Percentiles rank a stretch among this genome's conserved stretches.
These are phyloP conservation scores for Hyaloraphidium curvatum DNA, from an alignment of 192 early-diverging fungal genomes.

Conservation along the genomic window DNA sequence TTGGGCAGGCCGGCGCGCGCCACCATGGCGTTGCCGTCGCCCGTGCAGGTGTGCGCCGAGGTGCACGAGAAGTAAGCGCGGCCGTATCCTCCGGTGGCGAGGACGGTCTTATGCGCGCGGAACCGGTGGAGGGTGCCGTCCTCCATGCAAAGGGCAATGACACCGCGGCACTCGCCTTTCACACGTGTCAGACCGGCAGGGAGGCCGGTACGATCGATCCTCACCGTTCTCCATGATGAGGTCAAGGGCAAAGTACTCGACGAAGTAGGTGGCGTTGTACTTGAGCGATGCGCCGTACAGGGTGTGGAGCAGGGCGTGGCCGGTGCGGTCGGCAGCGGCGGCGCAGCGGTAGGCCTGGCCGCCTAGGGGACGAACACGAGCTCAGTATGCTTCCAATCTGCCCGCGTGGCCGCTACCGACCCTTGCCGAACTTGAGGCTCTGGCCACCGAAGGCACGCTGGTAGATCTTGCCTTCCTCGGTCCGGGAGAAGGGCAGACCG, in stretches of 20 bases:
- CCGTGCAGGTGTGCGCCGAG: slow-evolving; percentile 95
- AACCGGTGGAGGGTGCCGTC: slow-evolving; percentile 97
- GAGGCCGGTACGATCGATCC: not conserved
- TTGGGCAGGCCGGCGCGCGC: slow-evolving; percentile 87
- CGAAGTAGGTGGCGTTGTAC: slow-evolving; percentile 92
- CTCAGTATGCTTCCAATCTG: too few relatives aligned
- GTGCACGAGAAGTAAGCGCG: slow-evolving; percentile 98
- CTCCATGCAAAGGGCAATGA: slow-evolving; percentile 92
- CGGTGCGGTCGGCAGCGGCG: slow-evolving; percentile 95
- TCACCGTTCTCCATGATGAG: slow-evolving; percentile 91
- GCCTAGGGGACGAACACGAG: slow-evolving; percentile 30
- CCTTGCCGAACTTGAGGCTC: slow-evolving; percentile 86
- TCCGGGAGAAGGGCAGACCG: slow-evolving; percentile 95
- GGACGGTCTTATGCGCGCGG: slow-evolving; percentile 88
- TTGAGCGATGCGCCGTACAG: slow-evolving; percentile 93
- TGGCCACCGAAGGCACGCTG: slow-evolving; percentile 98
- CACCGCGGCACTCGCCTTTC: slow-evolving; percentile 71
- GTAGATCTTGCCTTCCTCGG: slow-evolving; percentile 93
- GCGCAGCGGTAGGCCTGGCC: slow-evolving; percentile 96
- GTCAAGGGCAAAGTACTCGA: slow-evolving; percentile 98
- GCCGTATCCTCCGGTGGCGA: slow-evolving; percentile 98
- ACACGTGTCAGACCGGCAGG: not conserved
- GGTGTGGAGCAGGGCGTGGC: slow-evolving; percentile 92
- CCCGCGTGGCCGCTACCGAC: too few relatives aligned
- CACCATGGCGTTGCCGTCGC: slow-evolving; percentile 99